Percentiles rank a stretch among this genome's conserved stretches.
phyloP scores from a whole-genome alignment of 176 grass and related monocot genomes.

The barley (Hordeum vulgare) region MorexV3_pseudomolecules_assembly NC_058521.1:602324196-602324695 shows the following conservation, averaged over 20 bases:
- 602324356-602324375: background rate
- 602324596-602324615: background rate
- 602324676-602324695: no score
- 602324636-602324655: background rate
- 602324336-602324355: background rate
- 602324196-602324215: no score
- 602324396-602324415: background rate
- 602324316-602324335: background rate
- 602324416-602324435: no score
- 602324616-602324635: background rate
- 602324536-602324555: constrained; percentile 7
- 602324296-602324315: background rate
- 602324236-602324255: no score
- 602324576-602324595: background rate
- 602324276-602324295: background rate
- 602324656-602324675: background rate
- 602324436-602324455: no score
- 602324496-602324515: background rate
- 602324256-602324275: no score
- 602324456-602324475: no score
- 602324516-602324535: background rate
- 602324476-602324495: background rate
- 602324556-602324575: background rate
- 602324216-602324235: no score
- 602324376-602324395: background rate